Percentiles rank a stretch among this genome's conserved stretches.
These are phyloP conservation scores for Emiliania huxleyi DNA, from an alignment of 78 protist genomes.

Conservation along the genomic window DNA sequence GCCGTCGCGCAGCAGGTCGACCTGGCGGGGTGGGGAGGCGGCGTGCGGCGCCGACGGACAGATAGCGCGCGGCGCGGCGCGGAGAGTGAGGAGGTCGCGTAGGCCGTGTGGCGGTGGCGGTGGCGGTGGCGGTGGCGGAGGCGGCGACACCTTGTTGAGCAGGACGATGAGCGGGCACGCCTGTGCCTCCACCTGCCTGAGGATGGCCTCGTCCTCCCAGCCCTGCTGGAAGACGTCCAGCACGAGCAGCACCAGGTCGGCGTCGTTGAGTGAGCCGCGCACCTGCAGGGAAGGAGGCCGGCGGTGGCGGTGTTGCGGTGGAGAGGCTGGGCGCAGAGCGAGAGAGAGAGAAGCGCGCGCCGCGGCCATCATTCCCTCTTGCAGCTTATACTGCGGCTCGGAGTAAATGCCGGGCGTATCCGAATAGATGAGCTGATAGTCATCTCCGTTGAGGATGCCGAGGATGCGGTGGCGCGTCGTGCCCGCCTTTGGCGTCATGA, in stretches of 20 bases:
- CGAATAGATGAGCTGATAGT: neutral
- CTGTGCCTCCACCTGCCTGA: neutral
- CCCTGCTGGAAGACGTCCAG: neutral
- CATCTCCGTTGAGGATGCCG: neutral
- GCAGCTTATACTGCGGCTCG: neutral
- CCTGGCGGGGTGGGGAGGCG: no score
- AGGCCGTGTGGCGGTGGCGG: no score
- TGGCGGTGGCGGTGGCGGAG: no score
- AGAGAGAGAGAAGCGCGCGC: no score
- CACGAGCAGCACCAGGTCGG: neutral
- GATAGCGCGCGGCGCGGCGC: no score
- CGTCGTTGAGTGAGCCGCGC: neutral
- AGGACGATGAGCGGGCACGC: neutral
- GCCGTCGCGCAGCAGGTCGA: neutral
- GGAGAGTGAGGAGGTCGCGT: no score
- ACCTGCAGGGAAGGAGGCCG: no score
- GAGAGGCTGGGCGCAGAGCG: no score
- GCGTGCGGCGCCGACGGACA: no score
- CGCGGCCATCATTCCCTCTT: neutral
- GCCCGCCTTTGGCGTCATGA: neutral
- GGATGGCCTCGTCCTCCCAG: neutral
- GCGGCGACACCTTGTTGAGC: neutral
- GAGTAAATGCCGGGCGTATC: neutral
- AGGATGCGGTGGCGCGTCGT: conserved; percentile 12
- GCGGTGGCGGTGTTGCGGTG: no score